Percentiles rank a stretch among this genome's conserved stretches.
Evolutionary conservation across 306 rosid species (phyloP).

Genomic region (Ceratonia siliqua): DNA sequence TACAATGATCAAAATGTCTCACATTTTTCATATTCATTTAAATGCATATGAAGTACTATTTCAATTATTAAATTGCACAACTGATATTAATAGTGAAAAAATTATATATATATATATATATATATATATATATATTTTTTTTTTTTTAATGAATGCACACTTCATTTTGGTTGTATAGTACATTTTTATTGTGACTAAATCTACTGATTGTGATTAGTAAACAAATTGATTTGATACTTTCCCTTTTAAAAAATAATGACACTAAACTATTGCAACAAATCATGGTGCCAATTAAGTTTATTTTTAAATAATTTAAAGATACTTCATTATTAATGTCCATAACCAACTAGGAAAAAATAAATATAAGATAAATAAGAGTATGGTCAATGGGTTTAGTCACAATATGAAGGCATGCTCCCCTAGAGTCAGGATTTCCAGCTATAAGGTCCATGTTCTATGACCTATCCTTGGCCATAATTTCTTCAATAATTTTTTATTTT

Average conservation of each 20-base stretch:
- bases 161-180: background rate
- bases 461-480: slow-evolving; percentile 9
- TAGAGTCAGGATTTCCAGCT: slow-evolving; percentile 30
- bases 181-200: background rate
- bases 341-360: background rate
- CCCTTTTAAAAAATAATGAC: too few relatives aligned
- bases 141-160: background rate
- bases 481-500: background rate
- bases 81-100: too few relatives aligned
- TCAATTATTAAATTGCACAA: too few relatives aligned
- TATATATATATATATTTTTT: too few relatives aligned
- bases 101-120: too few relatives aligned
- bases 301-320: too few relatives aligned
- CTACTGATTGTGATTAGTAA: background rate
- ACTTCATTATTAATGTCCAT: background rate
- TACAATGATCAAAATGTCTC: too few relatives aligned
- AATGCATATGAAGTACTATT: too few relatives aligned
- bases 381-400: background rate
- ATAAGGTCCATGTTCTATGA: slow-evolving; percentile 15
- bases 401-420: background rate
- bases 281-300: background rate
- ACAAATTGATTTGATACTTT: too few relatives aligned
- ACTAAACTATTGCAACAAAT: background rate
- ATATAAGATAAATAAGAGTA: background rate
- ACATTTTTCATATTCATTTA: too few relatives aligned